These are phyloP conservation scores for Cavenderia fasciculata DNA, from an alignment of 78 protist genomes.

Conservation along the genomic window DNA sequence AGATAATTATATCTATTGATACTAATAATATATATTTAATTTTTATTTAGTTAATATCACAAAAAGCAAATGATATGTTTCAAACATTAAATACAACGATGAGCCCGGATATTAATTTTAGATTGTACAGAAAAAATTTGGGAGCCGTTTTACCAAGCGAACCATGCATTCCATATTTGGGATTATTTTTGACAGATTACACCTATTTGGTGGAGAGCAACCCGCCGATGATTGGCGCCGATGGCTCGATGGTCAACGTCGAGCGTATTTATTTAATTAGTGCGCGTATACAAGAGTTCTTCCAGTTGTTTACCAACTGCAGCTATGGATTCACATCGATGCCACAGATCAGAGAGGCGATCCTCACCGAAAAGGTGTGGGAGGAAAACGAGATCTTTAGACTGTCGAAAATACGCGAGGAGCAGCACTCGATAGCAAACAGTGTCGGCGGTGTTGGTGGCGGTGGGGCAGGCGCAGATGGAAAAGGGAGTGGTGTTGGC, in stretches of 20 bases:
- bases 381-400: conserved; percentile 69
- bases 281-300: conserved; percentile 65
- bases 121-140: conserved; percentile 47
- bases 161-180: conserved; percentile 77
- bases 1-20: not conserved
- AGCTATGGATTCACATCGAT: conserved; percentile 4
- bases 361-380: conserved; percentile 67
- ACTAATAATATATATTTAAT: not conserved
- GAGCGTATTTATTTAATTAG: conserved; percentile 66
- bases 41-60: conserved; percentile 10
- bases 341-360: conserved; percentile 34
- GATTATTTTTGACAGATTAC: conserved; percentile 63
- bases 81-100: conserved; percentile 5
- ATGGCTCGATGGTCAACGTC: conserved; percentile 67
- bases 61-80: conserved; percentile 64
- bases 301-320: conserved; percentile 68
- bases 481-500: not conserved
- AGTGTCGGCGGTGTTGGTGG: not conserved
- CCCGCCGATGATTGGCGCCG: not conserved
- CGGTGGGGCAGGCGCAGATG: no score
- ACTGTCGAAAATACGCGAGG: conserved; percentile 61
- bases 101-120: conserved; percentile 68
- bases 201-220: conserved; percentile 62
- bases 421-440: conserved; percentile 2
- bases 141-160: conserved; percentile 24